A percentile compares a stretch with the other conserved stretches of the same genome.
phyloP scores from a whole-genome alignment of 331 rosid genomes.

The Rosa hybrid region DNA sequence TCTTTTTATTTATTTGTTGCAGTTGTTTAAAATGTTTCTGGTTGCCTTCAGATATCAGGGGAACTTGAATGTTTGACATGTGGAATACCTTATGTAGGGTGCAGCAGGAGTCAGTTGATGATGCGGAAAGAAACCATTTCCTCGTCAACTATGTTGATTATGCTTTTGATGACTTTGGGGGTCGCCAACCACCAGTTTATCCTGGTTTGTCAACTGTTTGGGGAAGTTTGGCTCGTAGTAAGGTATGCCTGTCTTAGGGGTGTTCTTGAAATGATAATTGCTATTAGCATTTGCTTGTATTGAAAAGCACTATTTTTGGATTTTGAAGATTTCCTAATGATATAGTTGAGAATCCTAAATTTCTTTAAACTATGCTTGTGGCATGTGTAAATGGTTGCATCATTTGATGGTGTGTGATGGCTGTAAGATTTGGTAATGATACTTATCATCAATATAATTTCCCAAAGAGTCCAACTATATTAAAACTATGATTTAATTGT shows the following conservation, averaged over 20 bases:
- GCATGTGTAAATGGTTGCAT: not conserved
- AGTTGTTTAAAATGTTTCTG: conserved; percentile 6
- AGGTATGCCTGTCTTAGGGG: conserved; percentile 46
- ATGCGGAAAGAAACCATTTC: conserved; percentile 94
- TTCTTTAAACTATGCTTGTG: not conserved
- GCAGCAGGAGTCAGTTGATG: conserved; percentile 98
- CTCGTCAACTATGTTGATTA: conserved; percentile 92
- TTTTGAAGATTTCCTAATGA: not conserved
- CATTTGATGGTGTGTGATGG: not conserved
- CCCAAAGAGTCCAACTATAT: not conserved
- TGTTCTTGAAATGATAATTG: conserved; percentile 10
- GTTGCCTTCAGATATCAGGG: conserved; percentile 15
- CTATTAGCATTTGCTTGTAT: not conserved
- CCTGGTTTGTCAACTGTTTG: conserved; percentile 98
- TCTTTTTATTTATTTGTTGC: not conserved
- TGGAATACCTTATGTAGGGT: conserved; percentile 61
- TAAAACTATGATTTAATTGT: conserved; percentile 34
- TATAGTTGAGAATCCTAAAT: not conserved
- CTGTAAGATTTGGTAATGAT: not conserved
- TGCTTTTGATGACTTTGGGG: conserved; percentile 99
- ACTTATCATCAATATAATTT: not conserved
- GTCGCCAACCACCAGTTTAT: conserved; percentile 97
- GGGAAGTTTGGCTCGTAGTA: conserved; percentile 99
- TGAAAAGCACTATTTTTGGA: not conserved
- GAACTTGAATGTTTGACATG: conserved; percentile 14